Evolutionary conservation across 805 yeast genomes (phyloP), one percentile per base, ranked within the genome.

Genomic region (Wickerhamiella siamensis): DNA sequence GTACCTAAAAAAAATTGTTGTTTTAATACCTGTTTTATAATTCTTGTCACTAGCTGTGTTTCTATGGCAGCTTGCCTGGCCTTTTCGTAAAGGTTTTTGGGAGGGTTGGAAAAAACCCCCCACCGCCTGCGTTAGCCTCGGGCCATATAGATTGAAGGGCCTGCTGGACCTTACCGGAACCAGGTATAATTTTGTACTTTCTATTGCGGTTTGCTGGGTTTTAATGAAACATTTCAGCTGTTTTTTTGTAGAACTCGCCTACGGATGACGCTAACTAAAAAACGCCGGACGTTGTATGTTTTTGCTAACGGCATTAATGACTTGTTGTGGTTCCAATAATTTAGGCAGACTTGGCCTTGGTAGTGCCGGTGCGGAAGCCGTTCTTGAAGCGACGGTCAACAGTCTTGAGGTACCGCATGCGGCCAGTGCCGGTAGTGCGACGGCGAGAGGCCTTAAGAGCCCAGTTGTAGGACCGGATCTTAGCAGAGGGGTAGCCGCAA

Each of bases 401-500:
- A 72, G 78, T 79, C 78, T 88, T 91, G 72, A 91, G 79, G 86
- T 88, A 77, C 70, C 87, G 75, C 93, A 84, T 83, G 76, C 98
- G 93, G 74, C 98, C 98, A 69, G 97, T 79, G 77, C 98, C 98
- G 60, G 96, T 87, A 59, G 98, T 91, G 71, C 82, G 81, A 83
- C 98, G 86, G 84, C 98, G 86, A 81, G 87, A 83, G 66, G 96
- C 95, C 82, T 91, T 91, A 58, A 72, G 72, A 70, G 93, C 95
- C 98, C 98, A 91, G 95, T 91, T 91, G 94, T 64, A 62, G 38
- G 63, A 58, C 52, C 98, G 87, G 72, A 81, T 69, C 77, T 91
- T 91, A 62, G 97, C 97, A 65, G 97, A 84, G 74, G 98, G 98
- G 81, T 91, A 91, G 65, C 98, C 98, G 76, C 98, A 91, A 58